These are phyloP conservation scores for Pezicula neosporulosa DNA, from an alignment of 2,329 filamentous ascomycete species.

Conservation along the genomic window DNA sequence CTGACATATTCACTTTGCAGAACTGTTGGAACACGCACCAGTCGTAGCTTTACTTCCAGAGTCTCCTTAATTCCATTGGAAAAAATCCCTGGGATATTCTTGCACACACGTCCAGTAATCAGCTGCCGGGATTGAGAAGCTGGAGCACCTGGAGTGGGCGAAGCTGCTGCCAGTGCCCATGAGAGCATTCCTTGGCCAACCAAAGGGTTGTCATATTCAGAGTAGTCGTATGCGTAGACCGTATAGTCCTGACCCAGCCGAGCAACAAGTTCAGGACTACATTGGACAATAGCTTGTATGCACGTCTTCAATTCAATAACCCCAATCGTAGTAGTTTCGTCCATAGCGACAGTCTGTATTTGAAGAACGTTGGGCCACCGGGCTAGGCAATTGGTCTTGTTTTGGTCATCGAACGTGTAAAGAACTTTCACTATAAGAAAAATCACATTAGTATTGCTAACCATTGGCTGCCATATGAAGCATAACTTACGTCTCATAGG, in stretches of 20 bases:
- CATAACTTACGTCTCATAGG: conserved; percentile 61
- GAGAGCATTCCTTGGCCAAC: conserved; percentile 96
- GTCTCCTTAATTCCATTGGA: conserved; percentile 81
- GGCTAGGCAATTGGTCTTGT: conserved; percentile 85
- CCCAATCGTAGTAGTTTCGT: conserved; percentile 78
- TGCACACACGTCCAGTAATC: conserved; percentile 87
- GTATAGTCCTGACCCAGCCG: conserved; percentile 76
- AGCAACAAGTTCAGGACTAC: conserved; percentile 82
- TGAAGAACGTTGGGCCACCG: conserved; percentile 76
- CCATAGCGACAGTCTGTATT: conserved; percentile 76
- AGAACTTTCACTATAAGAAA: conserved; percentile 77
- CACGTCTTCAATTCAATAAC: conserved; percentile 85
- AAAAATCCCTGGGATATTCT: conserved; percentile 81
- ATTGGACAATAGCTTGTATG: conserved; percentile 72
- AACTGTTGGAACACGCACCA: conserved; percentile 66
- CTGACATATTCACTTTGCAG: conserved; percentile 57
- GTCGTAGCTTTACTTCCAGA: conserved; percentile 85
- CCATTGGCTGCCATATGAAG: neutral
- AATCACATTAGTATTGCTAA: conserved; percentile 13
- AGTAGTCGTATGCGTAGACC: conserved; percentile 96
- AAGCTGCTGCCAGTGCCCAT: conserved; percentile 62
- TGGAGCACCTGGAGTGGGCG: conserved; percentile 49
- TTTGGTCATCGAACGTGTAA: conserved; percentile 90
- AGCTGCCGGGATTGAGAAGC: conserved; percentile 61
- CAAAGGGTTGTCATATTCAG: conserved; percentile 87